Percentiles rank a stretch among this genome's conserved stretches.
Conservation (phyloP, 1,284 basidiomycete genomes). For the Marasmius tenuissimus region DNA sequence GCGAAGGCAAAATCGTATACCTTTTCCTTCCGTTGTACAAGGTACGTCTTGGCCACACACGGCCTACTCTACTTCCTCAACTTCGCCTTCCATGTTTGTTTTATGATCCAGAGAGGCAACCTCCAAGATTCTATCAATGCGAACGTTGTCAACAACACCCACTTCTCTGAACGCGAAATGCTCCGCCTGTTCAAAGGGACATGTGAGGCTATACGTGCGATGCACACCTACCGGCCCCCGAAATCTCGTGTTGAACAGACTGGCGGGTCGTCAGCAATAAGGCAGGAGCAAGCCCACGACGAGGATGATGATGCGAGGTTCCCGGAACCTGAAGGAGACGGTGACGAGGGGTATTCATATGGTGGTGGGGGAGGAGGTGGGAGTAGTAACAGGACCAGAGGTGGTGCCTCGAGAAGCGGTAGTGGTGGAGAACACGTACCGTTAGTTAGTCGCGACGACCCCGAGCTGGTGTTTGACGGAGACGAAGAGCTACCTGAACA, state of each 20-base stretch:
- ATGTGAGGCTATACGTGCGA: conserved; percentile 89
- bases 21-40: conserved; percentile 90
- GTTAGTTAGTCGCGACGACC: conserved; percentile 52
- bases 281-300: conserved; percentile 30
- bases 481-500: conserved; percentile 60
- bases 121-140: conserved; percentile 94
- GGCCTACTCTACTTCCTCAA: background rate
- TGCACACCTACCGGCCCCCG: conserved; percentile 81
- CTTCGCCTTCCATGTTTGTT: conserved; percentile 16
- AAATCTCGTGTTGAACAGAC: conserved; percentile 11
- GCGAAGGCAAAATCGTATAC: conserved; percentile 94
- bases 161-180: conserved; percentile 88
- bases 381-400: background rate
- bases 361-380: conserved; percentile 18
- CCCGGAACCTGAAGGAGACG: conserved; percentile 71
- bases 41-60: conserved; percentile 32
- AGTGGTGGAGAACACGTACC: conserved; percentile 39
- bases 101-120: conserved; percentile 69
- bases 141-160: conserved; percentile 80
- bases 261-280: no score
- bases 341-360: conserved; percentile 71
- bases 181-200: conserved; percentile 90
- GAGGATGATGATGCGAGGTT: conserved; percentile 61
- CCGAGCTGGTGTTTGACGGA: conserved; percentile 72
- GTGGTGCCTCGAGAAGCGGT: conserved; percentile 25